Evolutionary conservation across 306 rosid species (phyloP).

Genomic region (Glycine soja): DNA sequence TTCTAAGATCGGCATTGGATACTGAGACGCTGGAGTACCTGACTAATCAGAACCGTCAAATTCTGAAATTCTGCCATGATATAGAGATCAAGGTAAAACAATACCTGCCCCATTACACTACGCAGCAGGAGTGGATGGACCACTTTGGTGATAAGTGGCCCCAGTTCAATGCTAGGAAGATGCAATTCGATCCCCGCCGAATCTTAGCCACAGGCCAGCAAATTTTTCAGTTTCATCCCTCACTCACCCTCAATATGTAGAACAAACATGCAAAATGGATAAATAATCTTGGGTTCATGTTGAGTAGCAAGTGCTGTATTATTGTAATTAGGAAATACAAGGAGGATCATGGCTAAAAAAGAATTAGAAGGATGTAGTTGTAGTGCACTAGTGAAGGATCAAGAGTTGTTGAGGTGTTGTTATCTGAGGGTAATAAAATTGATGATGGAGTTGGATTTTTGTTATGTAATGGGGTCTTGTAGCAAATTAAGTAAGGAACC

Average conservation of each 20-base stretch:
- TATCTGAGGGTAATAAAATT: neutral
- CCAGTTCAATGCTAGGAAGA: constrained; percentile 66
- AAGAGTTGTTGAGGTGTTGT: constrained; percentile 27
- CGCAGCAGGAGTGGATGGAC: constrained; percentile 76
- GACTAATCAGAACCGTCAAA: constrained; percentile 76
- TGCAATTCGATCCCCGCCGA: constrained; percentile 76
- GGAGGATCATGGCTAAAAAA: neutral
- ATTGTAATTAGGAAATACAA: neutral
- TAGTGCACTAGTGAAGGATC: neutral
- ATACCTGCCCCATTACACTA: constrained; percentile 90
- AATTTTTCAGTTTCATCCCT: constrained; percentile 67
- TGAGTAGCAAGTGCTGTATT: neutral
- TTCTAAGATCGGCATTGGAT: constrained; percentile 87
- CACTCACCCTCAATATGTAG: neutral
- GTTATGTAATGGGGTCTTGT: neutral
- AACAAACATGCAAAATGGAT: no score
- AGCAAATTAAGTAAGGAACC: neutral
- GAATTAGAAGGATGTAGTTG: neutral
- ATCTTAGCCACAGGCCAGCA: constrained; percentile 92
- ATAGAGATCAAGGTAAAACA: constrained; percentile 75
- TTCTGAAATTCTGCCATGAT: constrained; percentile 72
- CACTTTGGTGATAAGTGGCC: constrained; percentile 94
- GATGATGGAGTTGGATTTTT: constrained; percentile 8
- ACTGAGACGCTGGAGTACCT: constrained; percentile 67
- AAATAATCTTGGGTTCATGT: no score